Evolutionary conservation across 495 filamentous ascomycete species (phyloP).

Genomic region (Aspergillus campestris): DNA sequence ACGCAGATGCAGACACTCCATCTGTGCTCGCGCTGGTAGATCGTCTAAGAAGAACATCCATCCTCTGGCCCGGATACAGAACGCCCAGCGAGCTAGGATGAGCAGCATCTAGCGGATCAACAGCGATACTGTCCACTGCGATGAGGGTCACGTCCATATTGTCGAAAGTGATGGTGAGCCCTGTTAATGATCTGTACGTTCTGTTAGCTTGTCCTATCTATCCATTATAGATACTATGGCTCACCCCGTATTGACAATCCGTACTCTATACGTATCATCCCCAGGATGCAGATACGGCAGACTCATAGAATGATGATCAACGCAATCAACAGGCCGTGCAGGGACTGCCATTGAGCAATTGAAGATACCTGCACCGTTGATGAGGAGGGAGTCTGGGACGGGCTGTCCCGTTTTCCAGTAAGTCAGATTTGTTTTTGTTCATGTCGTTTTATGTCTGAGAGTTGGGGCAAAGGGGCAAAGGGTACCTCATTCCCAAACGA

Average conservation of each 20-base stretch:
- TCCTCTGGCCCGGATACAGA: conserved; percentile 42
- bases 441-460: too few species aligned
- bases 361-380: conserved; percentile 43
- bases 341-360: conserved; percentile 42
- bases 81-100: conserved; percentile 23
- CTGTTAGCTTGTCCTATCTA: background rate
- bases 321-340: conserved; percentile 39
- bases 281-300: conserved; percentile 16
- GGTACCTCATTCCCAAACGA: conserved; percentile 41
- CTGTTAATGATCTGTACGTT: conserved; percentile 32
- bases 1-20: conserved; percentile 2
- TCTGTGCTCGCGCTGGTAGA: background rate
- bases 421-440: too few species aligned
- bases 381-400: conserved; percentile 42
- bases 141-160: conserved; percentile 24
- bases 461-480: background rate
- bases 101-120: conserved; percentile 15
- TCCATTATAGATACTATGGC: background rate
- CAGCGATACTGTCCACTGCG: conserved; percentile 34
- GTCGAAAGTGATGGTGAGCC: conserved; percentile 28
- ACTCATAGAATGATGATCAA: conserved; percentile 8
- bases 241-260: conserved; percentile 36
- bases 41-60: conserved; percentile 34
- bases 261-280: conserved; percentile 17
- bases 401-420: too few species aligned